Conservation (phyloP, 2,329 filamentous ascomycete genomes). For the Epichloe glyceriae region DNA sequence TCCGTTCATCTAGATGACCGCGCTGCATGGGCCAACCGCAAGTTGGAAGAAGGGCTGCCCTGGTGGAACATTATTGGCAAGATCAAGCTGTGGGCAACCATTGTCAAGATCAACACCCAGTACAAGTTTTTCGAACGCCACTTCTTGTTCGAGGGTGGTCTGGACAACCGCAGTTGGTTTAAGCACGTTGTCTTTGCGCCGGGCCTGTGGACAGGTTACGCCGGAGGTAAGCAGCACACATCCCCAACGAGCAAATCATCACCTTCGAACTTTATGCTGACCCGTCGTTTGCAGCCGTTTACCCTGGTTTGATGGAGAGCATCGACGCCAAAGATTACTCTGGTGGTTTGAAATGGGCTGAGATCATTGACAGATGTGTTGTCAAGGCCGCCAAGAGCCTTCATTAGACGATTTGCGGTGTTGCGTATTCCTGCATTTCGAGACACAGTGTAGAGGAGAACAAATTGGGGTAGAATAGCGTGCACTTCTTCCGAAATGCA, state of each 20-base stretch:
- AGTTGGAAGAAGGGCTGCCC: slow-evolving; percentile 43
- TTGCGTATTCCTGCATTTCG: not conserved
- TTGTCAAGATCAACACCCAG: slow-evolving; percentile 59
- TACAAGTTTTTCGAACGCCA: slow-evolving; percentile 76
- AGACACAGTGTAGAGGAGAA: not conserved
- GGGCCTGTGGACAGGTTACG: slow-evolving; percentile 81
- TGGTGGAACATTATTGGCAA: slow-evolving; percentile 70
- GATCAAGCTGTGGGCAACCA: slow-evolving; percentile 47
- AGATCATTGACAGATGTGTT: slow-evolving; percentile 42
- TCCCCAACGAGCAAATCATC: not conserved
- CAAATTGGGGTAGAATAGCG: not conserved
- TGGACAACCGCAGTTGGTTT: slow-evolving; percentile 77
- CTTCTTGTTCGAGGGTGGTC: slow-evolving; percentile 62
- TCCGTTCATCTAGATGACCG: slow-evolving; percentile 32
- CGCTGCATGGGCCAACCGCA: slow-evolving; percentile 27
- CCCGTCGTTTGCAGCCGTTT: slow-evolving; percentile 32
- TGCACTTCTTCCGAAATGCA: not conserved
- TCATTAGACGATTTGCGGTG: not conserved
- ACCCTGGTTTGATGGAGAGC: slow-evolving; percentile 48
- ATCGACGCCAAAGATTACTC: slow-evolving; percentile 46
- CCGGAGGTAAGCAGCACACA: slow-evolving; percentile 45
- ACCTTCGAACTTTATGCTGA: slow-evolving; percentile 4
- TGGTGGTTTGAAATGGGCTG: slow-evolving; percentile 45
- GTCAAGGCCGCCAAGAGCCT: slow-evolving; percentile 30
- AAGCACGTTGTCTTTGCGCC: slow-evolving; percentile 93